Evolutionary conservation across 805 yeast genomes (phyloP).

Genomic region (Zygosaccharomyces lentus): DNA sequence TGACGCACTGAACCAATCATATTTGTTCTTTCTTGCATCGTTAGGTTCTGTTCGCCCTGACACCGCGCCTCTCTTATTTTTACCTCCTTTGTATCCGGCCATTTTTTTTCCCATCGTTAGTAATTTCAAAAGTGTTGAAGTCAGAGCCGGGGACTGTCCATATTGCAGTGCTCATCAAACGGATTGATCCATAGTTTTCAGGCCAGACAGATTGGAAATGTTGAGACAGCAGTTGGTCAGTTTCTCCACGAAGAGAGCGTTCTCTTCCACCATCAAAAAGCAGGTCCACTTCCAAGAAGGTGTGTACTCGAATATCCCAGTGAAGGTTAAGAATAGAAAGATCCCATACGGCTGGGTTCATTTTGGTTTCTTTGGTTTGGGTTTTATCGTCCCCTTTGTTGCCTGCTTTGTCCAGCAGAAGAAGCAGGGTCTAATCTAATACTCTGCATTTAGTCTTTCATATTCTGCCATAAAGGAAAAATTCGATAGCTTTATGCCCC

Average conservation of each 20-base stretch:
- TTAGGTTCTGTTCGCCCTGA: slow-evolving; percentile 8
- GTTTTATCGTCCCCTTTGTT: slow-evolving; percentile 73
- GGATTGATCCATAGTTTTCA: neutral
- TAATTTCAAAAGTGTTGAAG: neutral
- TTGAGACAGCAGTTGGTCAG: slow-evolving; percentile 34
- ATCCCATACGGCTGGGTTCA: slow-evolving; percentile 81
- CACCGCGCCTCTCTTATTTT: slow-evolving; percentile 8
- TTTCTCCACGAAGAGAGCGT: slow-evolving; percentile 41
- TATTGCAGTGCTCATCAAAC: neutral
- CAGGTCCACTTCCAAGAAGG: slow-evolving; percentile 66
- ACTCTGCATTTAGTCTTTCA: neutral
- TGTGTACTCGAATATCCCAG: slow-evolving; percentile 88
- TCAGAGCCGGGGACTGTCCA: too few species aligned
- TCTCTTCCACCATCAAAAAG: slow-evolving; percentile 45
- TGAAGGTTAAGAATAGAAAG: slow-evolving; percentile 89
- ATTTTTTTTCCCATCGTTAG: slow-evolving; percentile 7
- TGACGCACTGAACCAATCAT: slow-evolving; percentile 11
- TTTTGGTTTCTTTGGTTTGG: slow-evolving; percentile 71
- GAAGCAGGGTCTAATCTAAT: slow-evolving; percentile 61
- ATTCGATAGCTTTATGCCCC: slow-evolving; percentile 5
- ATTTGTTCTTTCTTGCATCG: slow-evolving; percentile 11
- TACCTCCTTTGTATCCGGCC: neutral
- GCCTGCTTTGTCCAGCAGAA: slow-evolving; percentile 76
- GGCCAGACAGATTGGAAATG: slow-evolving; percentile 21
- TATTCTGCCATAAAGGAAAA: slow-evolving; percentile 1